Evolutionary conservation across 345 rosid species (phyloP).

Genomic region (Populus tremula): DNA sequence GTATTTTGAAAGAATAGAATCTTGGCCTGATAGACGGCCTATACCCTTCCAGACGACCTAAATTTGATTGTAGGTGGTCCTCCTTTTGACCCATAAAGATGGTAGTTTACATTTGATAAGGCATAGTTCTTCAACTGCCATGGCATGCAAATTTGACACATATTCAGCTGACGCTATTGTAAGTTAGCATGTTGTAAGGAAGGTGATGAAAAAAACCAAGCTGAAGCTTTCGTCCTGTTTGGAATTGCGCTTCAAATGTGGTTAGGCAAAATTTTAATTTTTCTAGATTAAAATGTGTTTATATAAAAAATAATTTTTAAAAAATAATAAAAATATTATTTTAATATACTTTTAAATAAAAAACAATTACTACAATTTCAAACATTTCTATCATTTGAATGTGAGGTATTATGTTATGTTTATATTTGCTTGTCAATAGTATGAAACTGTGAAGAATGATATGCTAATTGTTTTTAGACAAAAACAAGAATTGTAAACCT

Average conservation of each 20-base stretch:
- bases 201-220: neutral
- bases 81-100: neutral
- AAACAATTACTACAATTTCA: fast-evolving
- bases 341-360: too few species aligned
- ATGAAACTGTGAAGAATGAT: too few species aligned
- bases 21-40: conserved; percentile 55
- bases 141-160: neutral
- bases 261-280: too few species aligned
- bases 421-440: neutral
- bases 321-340: too few species aligned
- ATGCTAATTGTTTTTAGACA: too few species aligned
- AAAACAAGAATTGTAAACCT: too few species aligned
- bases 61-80: neutral
- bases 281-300: too few species aligned
- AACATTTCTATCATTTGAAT: too few species aligned
- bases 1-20: too few species aligned
- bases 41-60: conserved; percentile 35
- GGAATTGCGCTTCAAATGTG: too few species aligned
- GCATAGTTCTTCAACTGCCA: neutral
- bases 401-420: too few species aligned
- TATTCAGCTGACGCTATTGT: neutral
- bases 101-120: neutral
- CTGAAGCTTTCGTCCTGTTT: neutral
- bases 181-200: neutral
- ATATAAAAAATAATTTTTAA: too few species aligned